A percentile compares a stretch with the other conserved stretches of the same genome.
phyloP scores from a whole-genome alignment of 2,329 filamentous ascomycete species.

The Cryphonectria japonica region DNA sequence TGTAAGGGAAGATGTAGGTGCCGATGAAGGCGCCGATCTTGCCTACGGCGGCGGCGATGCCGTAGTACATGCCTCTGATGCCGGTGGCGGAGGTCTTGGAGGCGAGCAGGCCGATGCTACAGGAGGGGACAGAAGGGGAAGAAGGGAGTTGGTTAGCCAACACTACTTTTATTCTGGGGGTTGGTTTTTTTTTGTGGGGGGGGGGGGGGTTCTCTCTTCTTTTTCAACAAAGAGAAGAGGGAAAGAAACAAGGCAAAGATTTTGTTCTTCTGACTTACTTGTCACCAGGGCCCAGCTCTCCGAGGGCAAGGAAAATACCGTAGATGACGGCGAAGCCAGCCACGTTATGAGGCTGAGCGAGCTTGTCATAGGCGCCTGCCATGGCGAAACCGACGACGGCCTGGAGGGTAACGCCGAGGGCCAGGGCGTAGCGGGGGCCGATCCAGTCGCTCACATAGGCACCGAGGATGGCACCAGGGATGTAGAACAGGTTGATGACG shows the following conservation, averaged over 20 bases:
- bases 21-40: slow-evolving; percentile 86
- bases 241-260: too few species aligned
- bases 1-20: slow-evolving; percentile 78
- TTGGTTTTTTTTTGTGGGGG: too few species aligned
- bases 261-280: slow-evolving; percentile 49
- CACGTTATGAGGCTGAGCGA: slow-evolving; percentile 70
- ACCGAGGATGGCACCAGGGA: slow-evolving; percentile 79
- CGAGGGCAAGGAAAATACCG: slow-evolving; percentile 75
- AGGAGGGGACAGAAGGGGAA: neutral
- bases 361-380: slow-evolving; percentile 74
- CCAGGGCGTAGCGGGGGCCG: slow-evolving; percentile 76
- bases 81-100: slow-evolving; percentile 88
- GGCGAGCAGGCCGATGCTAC: slow-evolving; percentile 75
- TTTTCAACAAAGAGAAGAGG: neutral
- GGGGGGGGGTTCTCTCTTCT: too few species aligned
- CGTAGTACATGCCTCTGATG: slow-evolving; percentile 79
- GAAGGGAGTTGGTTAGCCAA: neutral
- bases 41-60: slow-evolving; percentile 72
- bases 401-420: slow-evolving; percentile 71
- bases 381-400: slow-evolving; percentile 85
- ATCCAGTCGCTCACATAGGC: slow-evolving; percentile 78
- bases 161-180: neutral
- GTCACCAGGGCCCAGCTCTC: slow-evolving; percentile 84
- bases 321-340: slow-evolving; percentile 80
- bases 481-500: slow-evolving; percentile 85